Evolutionary conservation across 148 eudicot species (phyloP).

Genomic region (Nepenthes gracilis): DNA sequence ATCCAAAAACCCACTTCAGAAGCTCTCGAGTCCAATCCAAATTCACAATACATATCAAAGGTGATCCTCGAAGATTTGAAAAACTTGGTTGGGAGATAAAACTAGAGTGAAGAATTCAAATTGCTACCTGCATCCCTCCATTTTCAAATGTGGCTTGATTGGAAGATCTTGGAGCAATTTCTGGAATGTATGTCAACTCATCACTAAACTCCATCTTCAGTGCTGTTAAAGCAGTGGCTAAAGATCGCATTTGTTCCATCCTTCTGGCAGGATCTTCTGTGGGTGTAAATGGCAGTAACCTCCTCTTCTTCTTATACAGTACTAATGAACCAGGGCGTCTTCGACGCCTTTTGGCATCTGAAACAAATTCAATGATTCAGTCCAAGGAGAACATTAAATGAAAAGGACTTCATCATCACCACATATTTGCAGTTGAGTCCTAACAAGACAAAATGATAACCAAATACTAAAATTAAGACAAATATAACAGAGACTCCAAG

Average conservation of each 20-base stretch:
- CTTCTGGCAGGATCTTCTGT: conserved; percentile 47
- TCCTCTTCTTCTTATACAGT: conserved; percentile 60
- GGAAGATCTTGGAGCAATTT: conserved; percentile 79
- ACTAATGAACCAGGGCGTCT: conserved; percentile 51
- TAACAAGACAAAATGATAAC: too few species aligned
- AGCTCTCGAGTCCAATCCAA: too few species aligned
- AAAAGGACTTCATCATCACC: neutral
- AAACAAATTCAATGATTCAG: conserved; percentile 11
- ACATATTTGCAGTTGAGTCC: too few species aligned
- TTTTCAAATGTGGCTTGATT: conserved; percentile 63
- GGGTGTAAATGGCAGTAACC: conserved; percentile 60
- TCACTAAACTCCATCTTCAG: conserved; percentile 51
- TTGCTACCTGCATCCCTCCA: conserved; percentile 87
- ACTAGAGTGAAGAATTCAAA: neutral
- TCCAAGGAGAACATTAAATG: neutral
- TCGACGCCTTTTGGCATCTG: conserved; percentile 68
- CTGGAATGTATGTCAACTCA: conserved; percentile 60
- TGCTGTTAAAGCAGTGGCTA: conserved; percentile 63
- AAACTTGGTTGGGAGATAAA: too few species aligned
- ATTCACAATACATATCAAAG: neutral
- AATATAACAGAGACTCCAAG: too few species aligned
- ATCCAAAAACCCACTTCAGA: too few species aligned
- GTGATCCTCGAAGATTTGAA: neutral
- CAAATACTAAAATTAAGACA: too few species aligned
- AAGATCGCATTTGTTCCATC: conserved; percentile 73